phyloP scores from a whole-genome alignment of 768 basidiomycete genomes.

The Myochromella boudieri region DNA sequence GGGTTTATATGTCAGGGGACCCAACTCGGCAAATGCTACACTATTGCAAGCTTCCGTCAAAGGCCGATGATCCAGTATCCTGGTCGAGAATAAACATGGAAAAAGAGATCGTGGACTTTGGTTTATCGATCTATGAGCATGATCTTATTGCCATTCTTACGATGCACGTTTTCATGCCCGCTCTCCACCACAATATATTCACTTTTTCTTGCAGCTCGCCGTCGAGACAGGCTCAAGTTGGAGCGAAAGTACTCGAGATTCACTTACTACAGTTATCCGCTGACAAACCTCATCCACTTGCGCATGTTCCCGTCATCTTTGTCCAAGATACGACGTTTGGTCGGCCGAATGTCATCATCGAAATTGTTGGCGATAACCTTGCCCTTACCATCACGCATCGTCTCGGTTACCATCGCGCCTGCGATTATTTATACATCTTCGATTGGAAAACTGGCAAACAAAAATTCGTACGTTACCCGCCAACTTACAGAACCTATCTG shows the following conservation, averaged over 20 bases:
- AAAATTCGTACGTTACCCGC: constrained; percentile 9
- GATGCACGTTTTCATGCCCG: constrained; percentile 25
- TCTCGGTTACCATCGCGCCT: neutral
- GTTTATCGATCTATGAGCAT: constrained; percentile 40
- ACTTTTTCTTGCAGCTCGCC: neutral
- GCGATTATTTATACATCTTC: constrained; percentile 14
- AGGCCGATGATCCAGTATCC: constrained; percentile 18
- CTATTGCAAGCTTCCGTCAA: constrained; percentile 32
- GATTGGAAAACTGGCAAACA: constrained; percentile 18
- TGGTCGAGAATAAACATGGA: constrained; percentile 30
- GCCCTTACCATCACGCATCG: constrained; percentile 11
- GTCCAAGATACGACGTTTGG: constrained; percentile 20
- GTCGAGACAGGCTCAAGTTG: neutral
- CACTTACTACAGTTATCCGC: constrained; percentile 7
- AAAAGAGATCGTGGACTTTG: constrained; percentile 39
- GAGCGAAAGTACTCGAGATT: constrained; percentile 2
- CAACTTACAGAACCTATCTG: neutral
- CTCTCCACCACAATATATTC: neutral
- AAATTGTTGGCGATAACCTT: constrained; percentile 19
- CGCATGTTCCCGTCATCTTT: constrained; percentile 20
- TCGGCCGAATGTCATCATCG: constrained; percentile 13
- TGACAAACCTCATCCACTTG: constrained; percentile 14
- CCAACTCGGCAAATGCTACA: constrained; percentile 24
- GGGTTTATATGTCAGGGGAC: constrained; percentile 37
- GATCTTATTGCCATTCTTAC: constrained; percentile 42